Evolutionary conservation across 2,329 filamentous ascomycete genomes (phyloP), one percentile per base, ranked within the genome.

Genomic region (Talaromyces rugulosus): DNA sequence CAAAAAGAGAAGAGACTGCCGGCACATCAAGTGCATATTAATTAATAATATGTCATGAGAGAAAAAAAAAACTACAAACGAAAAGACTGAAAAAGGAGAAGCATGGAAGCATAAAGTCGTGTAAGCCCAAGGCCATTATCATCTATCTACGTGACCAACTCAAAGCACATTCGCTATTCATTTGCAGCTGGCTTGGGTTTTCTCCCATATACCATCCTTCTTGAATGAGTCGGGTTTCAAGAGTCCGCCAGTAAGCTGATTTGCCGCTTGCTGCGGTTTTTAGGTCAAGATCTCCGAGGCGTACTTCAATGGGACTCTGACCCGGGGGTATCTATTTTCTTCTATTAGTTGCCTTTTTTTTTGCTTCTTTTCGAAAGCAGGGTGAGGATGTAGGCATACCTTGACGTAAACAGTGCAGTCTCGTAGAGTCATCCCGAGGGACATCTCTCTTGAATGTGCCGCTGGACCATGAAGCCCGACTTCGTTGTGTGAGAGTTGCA

Each of bases 361-460:
- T 14, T 34, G n/a, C n/a, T n/a, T 2, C 23, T 23, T 23, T 23
- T 23, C 5, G n/a, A 31, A 53, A 16, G 9, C 9, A 18, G 64
- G 56, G 23, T 23, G 14, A 53, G 23, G 55, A 59, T 18, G 31
- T 16, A 42, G 56, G 65, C 71, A 56, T 70, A 92, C 82, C 68
- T 85, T 85, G 47, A 91, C 78, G 70, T 89, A 92, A 68, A 90
- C 84, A 3, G 89, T 91, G 72, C 90, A 92, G 77, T 95, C 91
- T 56, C 91, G 81, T 66, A 95, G 74, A 3, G 91, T 93, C 90
- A 94, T 94, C 61, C 89, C 89, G 6, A 90, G 79, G 12, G 84
- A 82, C 63, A 90, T 87, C 31, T 83, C 78, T 11, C 69, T 71
- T 36, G 74, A 73, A 54, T 73, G 66, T n/a, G 71, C 65, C 18